Evolutionary conservation across 2,329 filamentous ascomycete genomes (phyloP), one percentile per base, ranked within the genome.

Genomic region (Colletotrichum brevisporum): DNA sequence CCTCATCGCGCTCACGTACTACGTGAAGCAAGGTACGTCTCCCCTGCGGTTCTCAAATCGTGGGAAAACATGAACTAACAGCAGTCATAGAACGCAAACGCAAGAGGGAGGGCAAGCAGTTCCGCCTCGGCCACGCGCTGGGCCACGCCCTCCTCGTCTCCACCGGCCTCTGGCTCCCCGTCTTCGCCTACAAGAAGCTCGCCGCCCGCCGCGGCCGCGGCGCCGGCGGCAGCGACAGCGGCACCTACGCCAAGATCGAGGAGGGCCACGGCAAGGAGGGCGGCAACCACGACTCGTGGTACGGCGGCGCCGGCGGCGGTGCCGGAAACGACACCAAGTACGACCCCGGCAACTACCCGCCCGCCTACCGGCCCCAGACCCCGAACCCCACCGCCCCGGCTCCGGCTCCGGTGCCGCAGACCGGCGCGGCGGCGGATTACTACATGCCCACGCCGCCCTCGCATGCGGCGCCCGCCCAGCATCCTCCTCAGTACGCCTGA

Each of bases 101-200:
- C 58, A 63, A 67, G 36, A 72, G 63, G 26, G 39, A 63, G 43
- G 71, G 72, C 51, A 55, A 66, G 18, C 57, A 63, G n/a, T 60
- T 69, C 70, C 69, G 70, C 51, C 12, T 63, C 16, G 64, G 59
- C 41, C 63, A 56, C 57, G 70, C 62, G 54, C 18, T 72, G 41
- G 57, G 59, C 50, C 41, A 57, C 10, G 69, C 70, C 59, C 55
- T 71, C n/a, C 51, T 60, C 39, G 48, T 70, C 2, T 70, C 69
- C 1, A 70, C 63, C 57, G 36, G 74, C 68, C 12, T 75, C 71
- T 59, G 67, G 67, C 12, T 74, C 27, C n/a, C 72, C 71, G 53
- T 77, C 74, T 54, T 31, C 16, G 27, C 76, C 71, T 50, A 65
- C 69, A 45, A 79, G 72, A 55, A 79, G 73, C 24, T 75, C 71